Evolutionary conservation across 192 early-diverging fungal genomes (phyloP).

Genomic region (Coemansia sp.): DNA sequence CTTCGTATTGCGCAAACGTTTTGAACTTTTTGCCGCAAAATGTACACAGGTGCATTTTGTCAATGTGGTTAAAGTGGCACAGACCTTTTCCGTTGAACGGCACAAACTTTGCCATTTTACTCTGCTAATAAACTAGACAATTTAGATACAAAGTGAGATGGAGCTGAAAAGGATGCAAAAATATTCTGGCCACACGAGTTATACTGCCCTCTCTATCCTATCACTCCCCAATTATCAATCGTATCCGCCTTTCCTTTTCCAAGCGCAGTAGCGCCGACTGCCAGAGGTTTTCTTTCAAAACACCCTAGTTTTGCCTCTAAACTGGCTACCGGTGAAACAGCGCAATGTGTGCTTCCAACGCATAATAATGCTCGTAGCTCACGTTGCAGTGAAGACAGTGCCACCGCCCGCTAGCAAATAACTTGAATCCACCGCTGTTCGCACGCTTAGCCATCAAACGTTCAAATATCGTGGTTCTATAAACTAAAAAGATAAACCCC

Average conservation of each 20-base stretch:
- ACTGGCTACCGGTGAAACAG: constrained; percentile 12
- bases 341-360: constrained; percentile 30
- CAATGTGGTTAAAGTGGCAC: constrained; percentile 31
- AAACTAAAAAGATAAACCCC: too few species aligned
- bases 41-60: constrained; percentile 18
- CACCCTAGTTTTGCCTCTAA: too few species aligned
- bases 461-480: too few species aligned
- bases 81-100: constrained; percentile 48
- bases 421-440: too few species aligned
- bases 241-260: too few species aligned
- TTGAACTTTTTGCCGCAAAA: constrained; percentile 40
- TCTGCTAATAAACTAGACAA: not conserved
- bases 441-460: too few species aligned
- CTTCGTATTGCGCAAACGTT: constrained; percentile 34
- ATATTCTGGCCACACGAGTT: too few species aligned
- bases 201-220: too few species aligned
- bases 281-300: too few species aligned
- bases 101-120: constrained; percentile 41
- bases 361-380: constrained; percentile 43
- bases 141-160: not conserved
- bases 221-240: too few species aligned
- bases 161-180: not conserved
- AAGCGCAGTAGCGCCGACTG: not conserved
- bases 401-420: constrained; percentile 16
- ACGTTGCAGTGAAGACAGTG: constrained; percentile 48